phyloP scores from a whole-genome alignment of 768 basidiomycete species.

The Gymnopilus junonius region DNA sequence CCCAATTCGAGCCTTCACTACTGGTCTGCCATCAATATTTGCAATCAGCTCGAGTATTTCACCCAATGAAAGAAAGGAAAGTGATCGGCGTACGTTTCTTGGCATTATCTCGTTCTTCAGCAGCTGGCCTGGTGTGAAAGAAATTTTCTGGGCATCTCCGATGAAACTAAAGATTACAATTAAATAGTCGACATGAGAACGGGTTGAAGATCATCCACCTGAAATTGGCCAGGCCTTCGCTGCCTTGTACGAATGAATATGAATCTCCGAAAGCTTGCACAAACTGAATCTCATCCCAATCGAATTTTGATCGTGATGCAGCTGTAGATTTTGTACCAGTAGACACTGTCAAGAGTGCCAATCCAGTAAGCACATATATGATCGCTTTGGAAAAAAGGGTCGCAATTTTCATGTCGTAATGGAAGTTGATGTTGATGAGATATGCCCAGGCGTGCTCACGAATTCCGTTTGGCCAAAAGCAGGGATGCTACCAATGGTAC shows the following conservation, averaged over 20 bases:
- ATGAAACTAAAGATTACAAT: constrained; percentile 46
- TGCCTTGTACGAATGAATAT: constrained; percentile 59
- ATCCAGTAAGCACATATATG: neutral
- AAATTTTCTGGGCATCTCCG: constrained; percentile 45
- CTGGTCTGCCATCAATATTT: constrained; percentile 44
- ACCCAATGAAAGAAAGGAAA: neutral
- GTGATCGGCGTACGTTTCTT: constrained; percentile 38
- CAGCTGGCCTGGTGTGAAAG: constrained; percentile 47
- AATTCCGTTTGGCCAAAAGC: neutral
- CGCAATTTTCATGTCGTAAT: neutral
- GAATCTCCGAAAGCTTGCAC: constrained; percentile 62
- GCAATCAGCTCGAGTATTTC: neutral
- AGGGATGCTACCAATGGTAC: neutral
- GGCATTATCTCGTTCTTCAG: constrained; percentile 48
- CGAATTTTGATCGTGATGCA: constrained; percentile 27
- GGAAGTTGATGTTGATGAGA: neutral
- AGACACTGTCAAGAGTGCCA: neutral
- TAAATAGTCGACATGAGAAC: neutral
- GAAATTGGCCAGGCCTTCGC: constrained; percentile 50
- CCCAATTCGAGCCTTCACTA: constrained; percentile 60
- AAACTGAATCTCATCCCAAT: constrained; percentile 47
- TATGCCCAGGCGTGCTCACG: neutral
- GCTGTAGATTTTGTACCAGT: neutral
- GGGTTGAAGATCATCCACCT: constrained; percentile 35
- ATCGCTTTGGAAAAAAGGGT: neutral